These are phyloP conservation scores for Verticillium nonalfalfae DNA, from an alignment of 2,329 filamentous ascomycete species.

Conservation along the genomic window DNA sequence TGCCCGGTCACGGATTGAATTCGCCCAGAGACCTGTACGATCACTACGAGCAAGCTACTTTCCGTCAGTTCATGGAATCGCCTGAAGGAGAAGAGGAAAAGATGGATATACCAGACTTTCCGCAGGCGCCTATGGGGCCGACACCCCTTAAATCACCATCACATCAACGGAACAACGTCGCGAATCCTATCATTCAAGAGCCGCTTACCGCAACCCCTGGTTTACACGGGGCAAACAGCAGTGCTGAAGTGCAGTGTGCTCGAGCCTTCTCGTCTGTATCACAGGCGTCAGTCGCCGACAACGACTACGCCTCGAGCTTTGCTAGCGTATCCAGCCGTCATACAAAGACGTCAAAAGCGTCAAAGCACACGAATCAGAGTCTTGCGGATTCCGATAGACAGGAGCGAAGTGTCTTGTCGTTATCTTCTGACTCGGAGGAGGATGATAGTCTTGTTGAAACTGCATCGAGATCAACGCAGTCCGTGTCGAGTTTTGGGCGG, in stretches of 20 bases:
- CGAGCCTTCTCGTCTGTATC: neutral
- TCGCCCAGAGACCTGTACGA: constrained; percentile 47
- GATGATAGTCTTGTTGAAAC: constrained; percentile 24
- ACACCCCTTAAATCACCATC: constrained; percentile 8
- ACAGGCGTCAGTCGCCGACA: neutral
- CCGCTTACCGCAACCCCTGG: neutral
- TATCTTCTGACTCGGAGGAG: constrained; percentile 53
- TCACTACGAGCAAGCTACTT: constrained; percentile 52
- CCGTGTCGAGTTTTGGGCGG: constrained; percentile 18
- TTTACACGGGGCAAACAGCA: neutral
- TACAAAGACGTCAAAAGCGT: constrained; percentile 48
- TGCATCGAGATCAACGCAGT: constrained; percentile 18
- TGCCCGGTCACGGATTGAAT: constrained; percentile 15
- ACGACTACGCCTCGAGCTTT: constrained; percentile 27
- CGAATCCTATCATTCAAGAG: constrained; percentile 12
- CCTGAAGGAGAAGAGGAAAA: neutral
- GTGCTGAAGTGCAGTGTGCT: constrained; percentile 10
- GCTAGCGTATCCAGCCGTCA: constrained; percentile 50
- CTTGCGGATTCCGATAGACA: constrained; percentile 44
- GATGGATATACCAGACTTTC: constrained; percentile 2
- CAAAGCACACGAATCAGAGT: constrained; percentile 40
- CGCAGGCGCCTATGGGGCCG: neutral
- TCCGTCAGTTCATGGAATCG: constrained; percentile 30
- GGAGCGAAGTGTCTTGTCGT: constrained; percentile 47
- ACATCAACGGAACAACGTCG: neutral